phyloP scores from a whole-genome alignment of 2,329 filamentous ascomycete genomes.

The Cladosporium colombiae region DNA sequence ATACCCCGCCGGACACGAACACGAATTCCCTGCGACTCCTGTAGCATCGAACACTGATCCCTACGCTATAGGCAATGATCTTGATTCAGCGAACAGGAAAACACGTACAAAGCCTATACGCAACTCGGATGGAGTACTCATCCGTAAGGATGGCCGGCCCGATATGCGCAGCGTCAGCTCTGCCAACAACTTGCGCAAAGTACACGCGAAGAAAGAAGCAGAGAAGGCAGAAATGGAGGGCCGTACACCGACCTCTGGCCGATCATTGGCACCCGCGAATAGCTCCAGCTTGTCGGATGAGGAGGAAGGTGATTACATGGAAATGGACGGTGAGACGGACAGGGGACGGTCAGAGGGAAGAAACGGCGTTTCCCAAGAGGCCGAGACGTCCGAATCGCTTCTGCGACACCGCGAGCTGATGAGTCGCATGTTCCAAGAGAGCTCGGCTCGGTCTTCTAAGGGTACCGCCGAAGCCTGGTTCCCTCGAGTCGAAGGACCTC shows the following conservation, averaged over 20 bases:
- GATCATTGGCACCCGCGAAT: conserved; percentile 20
- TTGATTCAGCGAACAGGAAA: conserved; percentile 41
- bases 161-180: conserved; percentile 55
- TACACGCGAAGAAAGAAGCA: conserved; percentile 52
- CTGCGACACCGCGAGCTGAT: conserved; percentile 33
- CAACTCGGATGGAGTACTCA: conserved; percentile 53
- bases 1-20: conserved; percentile 24
- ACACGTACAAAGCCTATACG: conserved; percentile 52
- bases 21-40: conserved; percentile 31
- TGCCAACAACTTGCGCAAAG: conserved; percentile 54
- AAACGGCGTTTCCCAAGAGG: conserved; percentile 7
- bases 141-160: conserved; percentile 53
- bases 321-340: conserved; percentile 1
- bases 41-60: conserved; percentile 23
- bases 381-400: conserved; percentile 10
- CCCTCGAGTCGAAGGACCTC: conserved; percentile 13
- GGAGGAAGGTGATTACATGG: conserved; percentile 17
- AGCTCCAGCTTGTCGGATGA: conserved; percentile 20
- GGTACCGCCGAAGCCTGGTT: conserved; percentile 18
- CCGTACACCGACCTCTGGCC: conserved; percentile 26
- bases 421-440: conserved; percentile 32
- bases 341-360: conserved; percentile 6
- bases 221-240: conserved; percentile 37
- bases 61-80: conserved; percentile 22
- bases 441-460: neutral